Base-by-base conservation (phyloP, 768 basidiomycete species). In the Russula sp. region DNA sequence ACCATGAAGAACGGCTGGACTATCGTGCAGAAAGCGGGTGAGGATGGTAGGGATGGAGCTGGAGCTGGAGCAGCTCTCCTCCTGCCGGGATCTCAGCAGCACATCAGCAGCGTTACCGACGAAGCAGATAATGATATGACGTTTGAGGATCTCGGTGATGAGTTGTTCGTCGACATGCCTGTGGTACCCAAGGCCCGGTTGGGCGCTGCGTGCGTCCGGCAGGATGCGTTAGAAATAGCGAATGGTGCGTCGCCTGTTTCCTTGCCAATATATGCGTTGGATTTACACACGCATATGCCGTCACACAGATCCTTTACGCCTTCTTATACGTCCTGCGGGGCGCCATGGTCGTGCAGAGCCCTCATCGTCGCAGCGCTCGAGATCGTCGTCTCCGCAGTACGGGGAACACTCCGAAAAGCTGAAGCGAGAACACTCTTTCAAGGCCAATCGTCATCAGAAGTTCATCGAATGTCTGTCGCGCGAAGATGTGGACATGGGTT, bases 401-500 rank as follows among this genome's bases (percentile, higher is more conserved):
- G 52, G 56, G 57, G 62, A 69, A 30, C 20, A 48, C 2, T 48
- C 60, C 28, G 68, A 84, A 71, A 88, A 84, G 68, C 79, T 89
- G 20, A 76, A 83, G 71, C 83, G 90, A 24, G 88, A 91, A 74
- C 81, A 83, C 20, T 92, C 90, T 11, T 89, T 92, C 73, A 83
- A 85, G 62, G 85, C 87, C 13, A 91, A 89, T 71, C 82, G 89
- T 68, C 83, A 85, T 59, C 81, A 86, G 65, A 94, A 92, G 71
- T 94, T 96, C 72, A 77, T 90, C 46, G 87, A 90, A 63, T 93
- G 90, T 73, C 76, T 96, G 49, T 81, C 80, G 32, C 81, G 80
- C 63, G 84, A 88, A 59, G 89, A 92, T 68, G 87, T 95, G 55
- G 88, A 93, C 73, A 88, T 97, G 53, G 84, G 90, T 90, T 70